Evolutionary conservation across 257 asterid species (phyloP), one percentile per base, ranked within the genome.

Genomic region (Capsicum baccatum): DNA sequence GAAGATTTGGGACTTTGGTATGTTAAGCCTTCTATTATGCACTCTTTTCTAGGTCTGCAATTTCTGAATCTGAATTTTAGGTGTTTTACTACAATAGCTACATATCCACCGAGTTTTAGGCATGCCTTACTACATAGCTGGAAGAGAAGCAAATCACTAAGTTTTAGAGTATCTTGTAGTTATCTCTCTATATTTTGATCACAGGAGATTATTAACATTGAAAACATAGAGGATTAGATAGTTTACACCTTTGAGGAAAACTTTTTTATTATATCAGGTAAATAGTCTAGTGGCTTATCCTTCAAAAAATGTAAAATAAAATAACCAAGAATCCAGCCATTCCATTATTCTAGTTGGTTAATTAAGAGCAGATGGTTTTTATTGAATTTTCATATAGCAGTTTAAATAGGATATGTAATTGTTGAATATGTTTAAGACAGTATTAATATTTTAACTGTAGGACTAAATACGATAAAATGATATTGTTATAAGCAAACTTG

Each of bases 1-100:
- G 88, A 91, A 89, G 88, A 89, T 91, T 74, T 85, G 93, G 90
- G 96, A 95, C 92, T 94, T 97, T 63, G 98, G 99, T 97, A 90
- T 81, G 83, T 54, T 55, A 35, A n/a, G 52, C 56, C 79, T 78
- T 85, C 78, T 86, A 85, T 64, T 83, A 70, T 81, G 55, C 79
- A 83, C 82, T 8, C 60, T 42, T 37, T 69, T 57, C 14, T 55
- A 17, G 48, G 5, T 33, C 70, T 57, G 35, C 57, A 63, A 66
- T 71, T 79, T 47, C 33, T 26, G 33, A 26, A 26, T 26, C 33
- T 26, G 35, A 47, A 37, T 71, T 71, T 47, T 71, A 71, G 58
- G 79, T 39, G 50, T 33, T 35, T 35, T 16, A 69, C 56, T 16
- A 16, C 35, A 26, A 4, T 39, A 69, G 15, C 55, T 69, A 26